A percentile compares a stretch with the other conserved stretches of the same genome.
phyloP scores from a whole-genome alignment of 768 basidiomycete species.

The Leucogyrophana mollusca region DNA sequence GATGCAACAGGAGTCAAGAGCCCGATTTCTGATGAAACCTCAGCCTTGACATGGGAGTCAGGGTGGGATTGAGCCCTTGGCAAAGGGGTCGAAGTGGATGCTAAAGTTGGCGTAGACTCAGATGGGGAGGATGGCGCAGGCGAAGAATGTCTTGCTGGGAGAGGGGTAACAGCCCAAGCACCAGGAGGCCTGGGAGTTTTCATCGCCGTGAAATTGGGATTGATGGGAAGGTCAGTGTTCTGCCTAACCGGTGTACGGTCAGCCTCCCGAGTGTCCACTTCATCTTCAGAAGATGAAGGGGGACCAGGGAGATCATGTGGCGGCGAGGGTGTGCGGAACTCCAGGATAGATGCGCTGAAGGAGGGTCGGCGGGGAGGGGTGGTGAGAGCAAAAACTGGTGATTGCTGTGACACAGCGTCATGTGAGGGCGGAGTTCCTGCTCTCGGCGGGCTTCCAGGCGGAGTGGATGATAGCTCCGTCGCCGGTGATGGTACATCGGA shows the following conservation, averaged over 20 bases:
- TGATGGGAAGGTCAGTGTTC: conserved; percentile 12
- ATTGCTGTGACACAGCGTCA: conserved; percentile 5
- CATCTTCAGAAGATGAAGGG: conserved; percentile 54
- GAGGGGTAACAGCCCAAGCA: conserved; percentile 43
- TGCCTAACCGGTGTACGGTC: conserved; percentile 17
- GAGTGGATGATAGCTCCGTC: too few relatives aligned
- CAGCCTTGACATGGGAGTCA: conserved; percentile 13
- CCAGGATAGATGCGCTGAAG: conserved; percentile 40
- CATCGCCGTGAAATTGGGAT: conserved; percentile 28
- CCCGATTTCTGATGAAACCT: conserved; percentile 16
- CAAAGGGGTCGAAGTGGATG: conserved; percentile 24
- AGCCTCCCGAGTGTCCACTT: conserved; percentile 34
- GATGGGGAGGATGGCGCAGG: conserved; percentile 15
- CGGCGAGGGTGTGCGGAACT: conserved; percentile 64
- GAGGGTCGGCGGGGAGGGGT: conserved; percentile 50
- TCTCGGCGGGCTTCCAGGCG: neutral
- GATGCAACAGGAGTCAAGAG: conserved; percentile 45
- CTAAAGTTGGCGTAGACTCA: conserved; percentile 23
- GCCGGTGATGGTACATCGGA: too few relatives aligned
- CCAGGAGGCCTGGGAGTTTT: conserved; percentile 49
- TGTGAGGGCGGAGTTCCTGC: neutral
- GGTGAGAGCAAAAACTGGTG: conserved; percentile 26
- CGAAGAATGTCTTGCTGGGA: conserved; percentile 22
- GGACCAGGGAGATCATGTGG: conserved; percentile 65
- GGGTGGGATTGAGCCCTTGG: conserved; percentile 14